phyloP scores from a whole-genome alignment of 2,329 filamentous ascomycete species.

The Knufia petricola region DNA sequence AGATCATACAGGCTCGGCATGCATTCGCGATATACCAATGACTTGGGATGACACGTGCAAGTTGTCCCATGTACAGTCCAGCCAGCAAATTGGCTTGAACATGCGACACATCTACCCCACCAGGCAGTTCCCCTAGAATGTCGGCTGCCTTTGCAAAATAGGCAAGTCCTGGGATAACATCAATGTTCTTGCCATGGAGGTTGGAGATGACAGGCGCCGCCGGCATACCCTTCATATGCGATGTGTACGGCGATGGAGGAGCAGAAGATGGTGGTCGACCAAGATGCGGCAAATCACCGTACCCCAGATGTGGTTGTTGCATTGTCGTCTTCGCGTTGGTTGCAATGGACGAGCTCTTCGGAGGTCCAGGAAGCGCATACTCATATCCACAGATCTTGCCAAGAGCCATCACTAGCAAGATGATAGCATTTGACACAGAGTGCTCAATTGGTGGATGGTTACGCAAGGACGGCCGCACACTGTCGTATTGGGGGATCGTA shows the following conservation, averaged over 20 bases:
- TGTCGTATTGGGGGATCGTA: conserved; percentile 4
- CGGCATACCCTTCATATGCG: conserved; percentile 16
- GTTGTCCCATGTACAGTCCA: conserved; percentile 78
- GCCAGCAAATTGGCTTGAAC: conserved; percentile 79
- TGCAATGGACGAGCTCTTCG: conserved; percentile 24
- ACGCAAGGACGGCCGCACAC: conserved; percentile 8
- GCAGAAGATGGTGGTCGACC: conserved; percentile 11
- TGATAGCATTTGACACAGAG: conserved; percentile 69
- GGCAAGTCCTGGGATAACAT: conserved; percentile 77
- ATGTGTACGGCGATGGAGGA: conserved; percentile 19
- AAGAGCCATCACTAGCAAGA: conserved; percentile 73
- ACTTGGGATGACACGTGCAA: conserved; percentile 79
- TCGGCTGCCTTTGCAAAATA: conserved; percentile 82
- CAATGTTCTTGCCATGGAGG: conserved; percentile 57
- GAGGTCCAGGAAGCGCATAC: conserved; percentile 43
- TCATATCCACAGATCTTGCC: conserved; percentile 65
- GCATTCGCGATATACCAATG: conserved; percentile 59
- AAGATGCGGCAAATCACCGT: conserved; percentile 21
- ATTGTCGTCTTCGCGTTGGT: conserved; percentile 22
- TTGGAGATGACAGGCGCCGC: conserved; percentile 8
- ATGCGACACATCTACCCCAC: conserved; percentile 68
- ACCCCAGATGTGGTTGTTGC: conserved; percentile 10
- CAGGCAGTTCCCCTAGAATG: conserved; percentile 72
- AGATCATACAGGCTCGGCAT: conserved; percentile 54
- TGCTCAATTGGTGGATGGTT: conserved; percentile 33